These are phyloP conservation scores for Phytophthora aleatoria DNA, from an alignment of 352 stramenopile genomes.

Conservation along the genomic window DNA sequence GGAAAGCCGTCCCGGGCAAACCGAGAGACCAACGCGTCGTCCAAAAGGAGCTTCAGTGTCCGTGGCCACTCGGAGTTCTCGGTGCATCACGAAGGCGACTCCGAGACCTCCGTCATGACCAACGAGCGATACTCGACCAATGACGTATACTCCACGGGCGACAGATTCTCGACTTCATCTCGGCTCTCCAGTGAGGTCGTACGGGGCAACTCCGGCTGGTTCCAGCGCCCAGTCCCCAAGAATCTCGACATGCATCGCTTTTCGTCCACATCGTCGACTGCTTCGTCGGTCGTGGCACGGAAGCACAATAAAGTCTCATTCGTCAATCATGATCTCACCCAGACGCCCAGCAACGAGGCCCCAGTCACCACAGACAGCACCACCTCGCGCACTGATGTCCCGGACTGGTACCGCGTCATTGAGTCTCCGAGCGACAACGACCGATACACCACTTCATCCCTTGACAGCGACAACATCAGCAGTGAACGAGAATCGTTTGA, in stretches of 20 bases:
- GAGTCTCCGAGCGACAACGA: conserved; percentile 47
- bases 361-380: conserved; percentile 12
- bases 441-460: conserved; percentile 35
- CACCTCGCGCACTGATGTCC: conserved; percentile 28
- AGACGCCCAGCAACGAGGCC: conserved; percentile 9
- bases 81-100: conserved; percentile 22
- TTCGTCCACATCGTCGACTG: conserved; percentile 45
- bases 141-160: conserved; percentile 21
- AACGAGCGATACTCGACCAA: conserved; percentile 29
- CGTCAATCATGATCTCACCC: conserved; percentile 34
- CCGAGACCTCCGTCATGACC: conserved; percentile 16
- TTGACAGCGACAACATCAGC: conserved; percentile 41
- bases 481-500: conserved; percentile 65
- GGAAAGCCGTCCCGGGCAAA: conserved; percentile 1
- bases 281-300: conserved; percentile 31
- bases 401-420: conserved; percentile 67
- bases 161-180: conserved; percentile 34
- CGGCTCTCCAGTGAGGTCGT: conserved; percentile 32
- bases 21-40: conserved; percentile 32
- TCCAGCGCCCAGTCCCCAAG: conserved; percentile 18
- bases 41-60: conserved; percentile 33
- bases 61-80: conserved; percentile 36
- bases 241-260: conserved; percentile 40
- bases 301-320: conserved; percentile 36
- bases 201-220: conserved; percentile 32